Evolutionary conservation across 768 basidiomycete species (phyloP).

Genomic region (Agrocybe chaxingu): DNA sequence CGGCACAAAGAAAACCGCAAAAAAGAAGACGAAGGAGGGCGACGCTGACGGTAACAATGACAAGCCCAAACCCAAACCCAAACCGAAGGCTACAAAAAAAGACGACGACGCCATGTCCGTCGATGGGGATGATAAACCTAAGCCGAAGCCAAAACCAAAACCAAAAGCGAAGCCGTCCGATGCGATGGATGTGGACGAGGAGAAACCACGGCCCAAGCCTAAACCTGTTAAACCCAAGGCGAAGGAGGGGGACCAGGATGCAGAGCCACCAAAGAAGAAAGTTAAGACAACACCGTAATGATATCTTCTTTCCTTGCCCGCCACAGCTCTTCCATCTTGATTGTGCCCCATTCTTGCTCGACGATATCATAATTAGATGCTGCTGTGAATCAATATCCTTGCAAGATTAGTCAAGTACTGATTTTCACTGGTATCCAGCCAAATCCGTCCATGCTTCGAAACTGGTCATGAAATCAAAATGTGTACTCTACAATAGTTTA

Average conservation of each 20-base stretch:
- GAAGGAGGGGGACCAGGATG: conserved; percentile 43
- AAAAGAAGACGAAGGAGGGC: conserved; percentile 23
- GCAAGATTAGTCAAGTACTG: too few species aligned
- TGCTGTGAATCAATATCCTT: too few species aligned
- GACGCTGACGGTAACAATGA: conserved; percentile 21
- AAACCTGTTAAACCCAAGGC: conserved; percentile 37
- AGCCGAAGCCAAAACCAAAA: conserved; percentile 44
- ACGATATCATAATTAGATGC: too few species aligned
- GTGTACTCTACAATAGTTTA: conserved; percentile 63
- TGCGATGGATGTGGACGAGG: conserved; percentile 50
- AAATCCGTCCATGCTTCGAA: neutral
- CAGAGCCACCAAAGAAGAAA: conserved; percentile 25
- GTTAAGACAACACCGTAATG: conserved; percentile 38
- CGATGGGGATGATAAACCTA: conserved; percentile 38
- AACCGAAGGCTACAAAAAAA: conserved; percentile 34
- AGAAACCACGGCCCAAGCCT: conserved; percentile 40
- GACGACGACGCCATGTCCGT: conserved; percentile 50
- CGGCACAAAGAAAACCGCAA: conserved; percentile 10
- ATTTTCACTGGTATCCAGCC: too few species aligned
- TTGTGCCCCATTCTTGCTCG: too few species aligned
- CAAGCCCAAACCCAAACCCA: conserved; percentile 41
- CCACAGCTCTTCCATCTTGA: too few species aligned
- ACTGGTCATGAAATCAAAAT: neutral
- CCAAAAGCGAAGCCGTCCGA: conserved; percentile 36
- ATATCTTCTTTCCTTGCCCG: too few species aligned